Evolutionary conservation across 1,139 yeast genomes (phyloP), one percentile per base, ranked within the genome.

Genomic region (Protomyces pachydermus): DNA sequence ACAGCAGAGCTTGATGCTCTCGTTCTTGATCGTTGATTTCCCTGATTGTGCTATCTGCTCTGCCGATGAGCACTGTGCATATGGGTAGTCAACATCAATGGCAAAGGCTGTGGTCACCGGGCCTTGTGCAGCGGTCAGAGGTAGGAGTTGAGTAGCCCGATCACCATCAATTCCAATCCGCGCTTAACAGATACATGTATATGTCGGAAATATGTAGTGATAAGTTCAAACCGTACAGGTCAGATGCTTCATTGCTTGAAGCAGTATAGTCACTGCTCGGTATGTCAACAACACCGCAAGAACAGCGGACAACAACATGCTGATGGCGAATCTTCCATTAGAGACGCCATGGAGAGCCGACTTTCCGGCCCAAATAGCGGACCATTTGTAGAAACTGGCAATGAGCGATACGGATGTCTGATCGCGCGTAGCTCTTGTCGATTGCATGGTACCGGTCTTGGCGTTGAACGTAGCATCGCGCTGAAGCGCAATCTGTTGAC

Each of bases 351-450:
- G 12, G 35, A 42, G 50, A n/a, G 62, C 54, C 16, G 52, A 45
- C 10, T 52, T 37, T 1, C 62, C 62, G 9, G 32, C 62, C 62
- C 62, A 58, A 18, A 58, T 50, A 10, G 54, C 28, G 4, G 45
- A 32, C 62, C 62, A 58, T 34, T 58, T 58, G 56, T 55, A 58
- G 53, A 58, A 58, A 23, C 52, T 58, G 6, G 62, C 45, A 16
- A 58, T 25, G 16, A 52, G 20, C 16, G 52, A 16, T 10, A 58
- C 42, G 5, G 62, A 58, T 3, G 62, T 58, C 35, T 58, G 52
- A 18, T 58, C 56, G 3, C 62, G 62, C 10, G 45, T 50, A 28
- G 56, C 45, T n/a, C 28, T 12, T n/a, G 62, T 55, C 35, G 62
- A 50, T 6, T 51, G 42, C n/a, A 58, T 52, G 16, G 45, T 35